Evolutionary conservation across 495 filamentous ascomycete genomes (phyloP), one percentile per base, ranked within the genome.

Genomic region (Tuber borchii): DNA sequence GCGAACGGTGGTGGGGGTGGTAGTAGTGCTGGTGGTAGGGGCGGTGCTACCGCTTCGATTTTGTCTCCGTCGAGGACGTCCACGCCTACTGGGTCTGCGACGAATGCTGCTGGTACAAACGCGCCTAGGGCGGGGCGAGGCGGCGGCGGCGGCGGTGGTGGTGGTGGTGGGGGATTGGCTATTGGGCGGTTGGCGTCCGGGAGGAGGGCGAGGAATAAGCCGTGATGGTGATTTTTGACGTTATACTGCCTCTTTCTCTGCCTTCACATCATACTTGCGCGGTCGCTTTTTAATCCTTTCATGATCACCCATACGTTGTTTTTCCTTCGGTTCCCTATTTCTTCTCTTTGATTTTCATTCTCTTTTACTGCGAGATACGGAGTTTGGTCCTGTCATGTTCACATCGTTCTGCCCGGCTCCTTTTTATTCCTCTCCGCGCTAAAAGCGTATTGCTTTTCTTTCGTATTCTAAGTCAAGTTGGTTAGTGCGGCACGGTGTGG

Each of bases 141-240:
- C 46, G 31, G 51, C 31, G 17, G 48, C 70, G n/a, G 34, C 2
- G 34, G 1, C 34, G 16, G 40, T 26, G 72, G 74, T 42, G 34
- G 76, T 20, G 70, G 74, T 17, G 75, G 73, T 0, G 80, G 80
- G 17, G 31, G 77, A 12, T 45, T 70, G n/a, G 78, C 75, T 9
- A 78, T 82, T 46, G 76, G 76, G 34, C 78, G 81, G 61, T 61
- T 83, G 71, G 81, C 81, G 20, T 44, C 61, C 1, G 81, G 81
- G 37, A 78, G 79, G 45, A 79, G 81, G 45, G 81, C 68, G 72
- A 80, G 77, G 70, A 79, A 71, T 31, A 73, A 76, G 70, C 26
- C 26, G 56, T 65, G 31, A 65, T 17, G 56, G 56, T 16, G 56
- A 65, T 65, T 5, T 6, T 34, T 65, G 56, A 65, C 34, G 14